phyloP scores from a whole-genome alignment of 805 yeast species.

The Candida quercuum region DNA sequence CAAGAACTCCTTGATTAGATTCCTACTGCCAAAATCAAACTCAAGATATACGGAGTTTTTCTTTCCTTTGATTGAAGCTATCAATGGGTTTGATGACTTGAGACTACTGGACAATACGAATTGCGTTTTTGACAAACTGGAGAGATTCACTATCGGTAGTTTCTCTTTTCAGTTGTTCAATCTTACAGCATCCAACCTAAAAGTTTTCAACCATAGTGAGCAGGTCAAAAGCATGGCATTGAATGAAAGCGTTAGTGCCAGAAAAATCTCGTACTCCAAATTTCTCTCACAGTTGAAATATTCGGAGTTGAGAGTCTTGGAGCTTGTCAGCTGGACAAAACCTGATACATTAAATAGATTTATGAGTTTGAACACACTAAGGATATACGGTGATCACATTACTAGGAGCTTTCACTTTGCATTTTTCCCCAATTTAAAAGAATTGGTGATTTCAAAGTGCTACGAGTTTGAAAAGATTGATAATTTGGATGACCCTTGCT shows the following conservation, averaged over 20 bases:
- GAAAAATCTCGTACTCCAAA: constrained; percentile 11
- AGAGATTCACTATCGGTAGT: constrained; percentile 16
- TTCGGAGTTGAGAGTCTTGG: constrained; percentile 7
- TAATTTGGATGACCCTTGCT: background rate
- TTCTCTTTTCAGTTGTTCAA: constrained; percentile 17
- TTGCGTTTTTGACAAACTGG: constrained; percentile 13
- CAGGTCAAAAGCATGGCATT: constrained; percentile 11
- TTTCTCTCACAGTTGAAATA: constrained; percentile 11
- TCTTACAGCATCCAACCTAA: constrained; percentile 13
- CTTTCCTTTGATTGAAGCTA: constrained; percentile 9
- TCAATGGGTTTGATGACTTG: constrained; percentile 18
- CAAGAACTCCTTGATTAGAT: constrained; percentile 8
- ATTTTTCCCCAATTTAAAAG: constrained; percentile 5
- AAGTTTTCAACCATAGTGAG: constrained; percentile 11
- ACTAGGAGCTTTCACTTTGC: constrained; percentile 5
- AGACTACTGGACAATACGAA: constrained; percentile 19
- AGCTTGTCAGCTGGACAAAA: constrained; percentile 13
- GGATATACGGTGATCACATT: constrained; percentile 15
- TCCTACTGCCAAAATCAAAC: constrained; percentile 15
- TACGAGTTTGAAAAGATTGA: constrained; percentile 4
- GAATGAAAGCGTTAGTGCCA: constrained; percentile 11
- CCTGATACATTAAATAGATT: constrained; percentile 6
- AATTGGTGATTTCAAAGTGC: constrained; percentile 13
- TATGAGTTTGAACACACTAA: constrained; percentile 8
- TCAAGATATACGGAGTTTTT: constrained; percentile 15